Evolutionary conservation across 2,329 filamentous ascomycete species (phyloP), one percentile per base, ranked within the genome.

Genomic region (Bipolaris sorokiniana): DNA sequence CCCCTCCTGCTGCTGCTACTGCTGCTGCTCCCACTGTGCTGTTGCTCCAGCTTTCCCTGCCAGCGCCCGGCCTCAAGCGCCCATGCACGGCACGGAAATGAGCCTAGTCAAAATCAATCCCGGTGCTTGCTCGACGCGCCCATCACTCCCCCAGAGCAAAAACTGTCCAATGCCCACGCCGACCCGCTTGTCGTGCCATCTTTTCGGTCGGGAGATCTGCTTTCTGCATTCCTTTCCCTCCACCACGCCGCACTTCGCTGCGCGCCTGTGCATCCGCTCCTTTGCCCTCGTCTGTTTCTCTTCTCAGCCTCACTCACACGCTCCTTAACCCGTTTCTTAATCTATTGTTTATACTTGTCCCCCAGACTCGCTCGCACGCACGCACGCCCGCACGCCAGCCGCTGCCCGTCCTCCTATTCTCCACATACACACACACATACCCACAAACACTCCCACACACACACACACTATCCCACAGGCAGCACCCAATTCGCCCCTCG

Each of bases 31-130:
- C 9, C 26, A 28, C 26, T 28, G 26, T 28, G 26, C 7, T 28
- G 26, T 3, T 28, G 7, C 26, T 28, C 26, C 26, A 22, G 16
- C 38, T 28, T 28, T 52, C 20, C 20, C 53, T 47, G 54, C 54
- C 20, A 42, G 23, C 34, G 40, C 34, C 18, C 16, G 56, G 54
- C 52, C 51, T 54, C 54, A 56, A 53, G 58, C 58, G 63, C 61
- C 62, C 64, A 67, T 66, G 64, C 66, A 36, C 52, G 33, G 46
- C 48, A 57, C 64, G 66, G 65, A 67, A 66, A 67, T 67, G 63
- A 67, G 61, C 46, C 48, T 69, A 67, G 65, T 63, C 63, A 56
- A 61, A 56, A 54, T 56, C 33, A 58, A 63, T 53, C 66, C 66
- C 57, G 55, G 65, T 55, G 38, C 54, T 53, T 57, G 57, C 57